Conservation (phyloP, 306 rosid species). For the Bauhinia variegata region DNA sequence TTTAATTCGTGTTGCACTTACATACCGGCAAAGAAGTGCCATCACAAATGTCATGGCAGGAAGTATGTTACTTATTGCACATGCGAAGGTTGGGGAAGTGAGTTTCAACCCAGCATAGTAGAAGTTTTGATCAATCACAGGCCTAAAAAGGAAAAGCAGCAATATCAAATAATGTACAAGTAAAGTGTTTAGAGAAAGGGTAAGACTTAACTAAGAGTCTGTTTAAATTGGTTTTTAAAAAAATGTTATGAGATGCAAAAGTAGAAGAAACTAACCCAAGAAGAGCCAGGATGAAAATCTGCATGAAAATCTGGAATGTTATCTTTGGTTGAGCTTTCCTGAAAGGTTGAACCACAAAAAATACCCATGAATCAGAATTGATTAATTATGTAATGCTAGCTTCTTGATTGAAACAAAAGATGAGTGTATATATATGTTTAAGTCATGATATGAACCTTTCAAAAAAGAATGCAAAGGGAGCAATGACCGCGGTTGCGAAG, state of each 20-base stretch:
- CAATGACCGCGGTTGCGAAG: conserved; percentile 68
- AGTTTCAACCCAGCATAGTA: conserved; percentile 86
- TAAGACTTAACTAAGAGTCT: neutral
- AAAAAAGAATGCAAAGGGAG: conserved; percentile 74
- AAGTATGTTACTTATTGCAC: conserved; percentile 90
- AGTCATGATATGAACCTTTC: conserved; percentile 54
- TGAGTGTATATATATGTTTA: too few species aligned
- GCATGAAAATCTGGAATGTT: conserved; percentile 68
- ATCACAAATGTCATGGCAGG: conserved; percentile 90
- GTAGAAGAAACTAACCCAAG: conserved; percentile 70
- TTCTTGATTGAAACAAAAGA: neutral
- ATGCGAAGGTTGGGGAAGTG: conserved; percentile 88
- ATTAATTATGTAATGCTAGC: neutral
- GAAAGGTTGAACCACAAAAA: conserved; percentile 32
- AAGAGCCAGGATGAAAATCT: conserved; percentile 72
- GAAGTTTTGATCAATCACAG: conserved; percentile 93
- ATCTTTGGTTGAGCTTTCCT: conserved; percentile 84
- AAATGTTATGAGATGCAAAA: too few species aligned
- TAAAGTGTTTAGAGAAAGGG: too few species aligned
- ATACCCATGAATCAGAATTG: conserved; percentile 3
- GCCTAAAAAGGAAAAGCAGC: conserved; percentile 37
- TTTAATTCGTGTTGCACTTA: neutral
- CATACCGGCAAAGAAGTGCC: conserved; percentile 87
- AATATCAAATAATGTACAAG: too few species aligned
- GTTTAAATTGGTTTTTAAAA: too few species aligned